Evolutionary conservation across 345 rosid species (phyloP).

Genomic region (Dipteronia dyeriana): DNA sequence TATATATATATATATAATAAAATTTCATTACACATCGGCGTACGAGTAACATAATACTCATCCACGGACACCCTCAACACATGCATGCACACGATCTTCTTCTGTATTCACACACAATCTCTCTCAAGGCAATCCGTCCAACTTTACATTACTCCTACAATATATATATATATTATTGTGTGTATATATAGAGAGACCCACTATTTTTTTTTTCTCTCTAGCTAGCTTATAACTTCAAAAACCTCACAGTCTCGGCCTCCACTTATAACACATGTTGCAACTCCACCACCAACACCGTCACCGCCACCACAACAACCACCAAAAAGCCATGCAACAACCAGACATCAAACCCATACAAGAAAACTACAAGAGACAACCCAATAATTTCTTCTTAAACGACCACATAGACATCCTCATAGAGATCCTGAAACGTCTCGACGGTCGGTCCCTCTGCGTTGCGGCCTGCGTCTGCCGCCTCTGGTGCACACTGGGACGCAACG

Average conservation of each 20-base stretch:
- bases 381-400: slow-evolving; percentile 65
- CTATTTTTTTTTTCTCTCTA: slow-evolving; percentile 4
- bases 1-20: no score
- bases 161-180: no score
- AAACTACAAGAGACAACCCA: slow-evolving; percentile 36
- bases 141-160: slow-evolving; percentile 23
- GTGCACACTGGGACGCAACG: slow-evolving; percentile 66
- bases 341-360: slow-evolving; percentile 13
- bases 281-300: not conserved
- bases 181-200: slow-evolving; percentile 7
- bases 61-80: not conserved
- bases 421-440: slow-evolving; percentile 75
- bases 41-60: not conserved
- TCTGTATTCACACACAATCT: not conserved
- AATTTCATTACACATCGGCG: no score
- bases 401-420: slow-evolving; percentile 78
- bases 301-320: not conserved
- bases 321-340: slow-evolving; percentile 27
- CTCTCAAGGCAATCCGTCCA: slow-evolving; percentile 30
- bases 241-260: not conserved
- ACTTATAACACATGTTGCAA: not conserved
- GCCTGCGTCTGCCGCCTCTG: slow-evolving; percentile 94
- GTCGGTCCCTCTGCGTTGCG: slow-evolving; percentile 75
- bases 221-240: not conserved
- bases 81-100: not conserved